phyloP scores from a whole-genome alignment of 73 alveolate species.

The Paramecium caudatum region DNA sequence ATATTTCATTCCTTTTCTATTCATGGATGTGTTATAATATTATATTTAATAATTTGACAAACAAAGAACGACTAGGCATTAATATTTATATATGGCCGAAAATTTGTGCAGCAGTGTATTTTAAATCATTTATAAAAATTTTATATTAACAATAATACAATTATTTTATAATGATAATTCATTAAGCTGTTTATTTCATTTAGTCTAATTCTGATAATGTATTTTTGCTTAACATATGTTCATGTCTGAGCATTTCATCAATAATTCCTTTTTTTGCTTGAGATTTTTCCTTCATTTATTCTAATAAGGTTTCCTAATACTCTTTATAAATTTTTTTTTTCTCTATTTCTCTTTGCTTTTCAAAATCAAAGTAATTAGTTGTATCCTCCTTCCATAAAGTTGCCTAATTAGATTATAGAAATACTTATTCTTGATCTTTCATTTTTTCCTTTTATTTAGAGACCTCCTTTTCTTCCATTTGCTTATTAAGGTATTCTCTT shows the following conservation, averaged over 20 bases:
- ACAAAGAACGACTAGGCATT: too few species aligned
- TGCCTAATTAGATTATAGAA: background rate
- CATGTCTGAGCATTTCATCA: constrained; percentile 54
- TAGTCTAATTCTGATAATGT: constrained; percentile 33
- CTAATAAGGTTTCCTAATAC: constrained; percentile 28
- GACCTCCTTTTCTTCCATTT: constrained; percentile 73
- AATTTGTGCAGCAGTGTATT: too few species aligned
- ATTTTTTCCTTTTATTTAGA: constrained; percentile 65
- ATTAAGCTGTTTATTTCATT: constrained; percentile 34
- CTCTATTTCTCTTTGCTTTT: constrained; percentile 66
- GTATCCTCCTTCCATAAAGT: constrained; percentile 72
- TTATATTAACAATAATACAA: too few species aligned
- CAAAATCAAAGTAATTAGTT: constrained; percentile 66
- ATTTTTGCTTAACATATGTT: constrained; percentile 4
- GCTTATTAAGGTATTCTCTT: constrained; percentile 61
- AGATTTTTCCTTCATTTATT: constrained; percentile 57
- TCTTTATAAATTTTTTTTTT: constrained; percentile 68
- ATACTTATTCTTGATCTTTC: constrained; percentile 67
- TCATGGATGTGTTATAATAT: too few species aligned
- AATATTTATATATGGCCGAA: too few species aligned
- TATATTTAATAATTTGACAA: too few species aligned
- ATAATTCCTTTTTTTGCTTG: constrained; percentile 27
- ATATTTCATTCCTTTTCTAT: too few species aligned
- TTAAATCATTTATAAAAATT: too few species aligned
- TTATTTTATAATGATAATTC: too few species aligned